phyloP scores from a whole-genome alignment of 2,329 filamentous ascomycete genomes.

The Sclerotinia spermophila region DNA sequence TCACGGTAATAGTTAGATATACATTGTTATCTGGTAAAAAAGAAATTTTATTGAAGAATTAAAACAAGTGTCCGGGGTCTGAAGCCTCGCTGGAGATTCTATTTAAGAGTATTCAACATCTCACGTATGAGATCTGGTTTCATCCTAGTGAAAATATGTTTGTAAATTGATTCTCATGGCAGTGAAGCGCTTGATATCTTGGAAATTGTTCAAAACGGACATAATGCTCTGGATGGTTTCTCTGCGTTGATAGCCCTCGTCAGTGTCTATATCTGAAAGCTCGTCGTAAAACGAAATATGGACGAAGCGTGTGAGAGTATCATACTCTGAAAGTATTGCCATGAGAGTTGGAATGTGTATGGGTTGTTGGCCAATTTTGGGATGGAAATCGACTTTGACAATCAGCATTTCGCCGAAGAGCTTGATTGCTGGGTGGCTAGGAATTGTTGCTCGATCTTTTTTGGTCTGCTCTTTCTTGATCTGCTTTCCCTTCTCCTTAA shows the following conservation, averaged over 20 bases:
- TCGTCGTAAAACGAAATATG: neutral
- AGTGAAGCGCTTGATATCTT: neutral
- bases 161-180: neutral
- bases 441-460: neutral
- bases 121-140: neutral
- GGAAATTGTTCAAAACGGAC: neutral
- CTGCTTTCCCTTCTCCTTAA: no score
- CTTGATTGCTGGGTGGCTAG: neutral
- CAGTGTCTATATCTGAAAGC: neutral
- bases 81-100: neutral
- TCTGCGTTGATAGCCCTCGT: neutral
- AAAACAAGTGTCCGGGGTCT: neutral
- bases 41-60: neutral
- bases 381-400: neutral
- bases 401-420: neutral
- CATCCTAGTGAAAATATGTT: no score
- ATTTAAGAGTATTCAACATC: neutral
- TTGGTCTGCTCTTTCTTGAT: neutral
- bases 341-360: neutral
- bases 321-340: neutral
- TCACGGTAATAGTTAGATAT: neutral
- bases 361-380: neutral
- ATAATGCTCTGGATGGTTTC: neutral
- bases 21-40: neutral
- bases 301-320: neutral